phyloP scores from a whole-genome alignment of 305 asterid species.

The Solanum chacoense region DNA sequence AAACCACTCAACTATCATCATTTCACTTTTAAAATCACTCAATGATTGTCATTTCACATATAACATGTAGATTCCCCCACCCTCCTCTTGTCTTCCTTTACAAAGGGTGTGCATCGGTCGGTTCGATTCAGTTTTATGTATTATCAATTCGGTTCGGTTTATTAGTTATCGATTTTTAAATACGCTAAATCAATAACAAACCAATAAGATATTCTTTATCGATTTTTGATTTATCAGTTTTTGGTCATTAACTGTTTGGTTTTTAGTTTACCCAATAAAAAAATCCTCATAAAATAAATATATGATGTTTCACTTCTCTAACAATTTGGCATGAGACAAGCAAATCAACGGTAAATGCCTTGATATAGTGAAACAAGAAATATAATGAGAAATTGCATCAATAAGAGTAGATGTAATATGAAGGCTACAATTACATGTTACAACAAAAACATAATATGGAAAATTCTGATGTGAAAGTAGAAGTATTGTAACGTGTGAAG shows the following conservation, averaged over 20 bases:
- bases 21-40: background rate
- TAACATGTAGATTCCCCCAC: too few relatives aligned
- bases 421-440: background rate
- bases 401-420: background rate
- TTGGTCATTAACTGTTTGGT: background rate
- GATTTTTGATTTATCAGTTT: too few relatives aligned
- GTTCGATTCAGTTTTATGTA: background rate
- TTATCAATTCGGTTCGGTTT: background rate
- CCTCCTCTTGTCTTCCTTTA: background rate
- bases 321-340: background rate
- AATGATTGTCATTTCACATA: background rate
- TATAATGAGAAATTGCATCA: background rate
- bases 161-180: too few relatives aligned
- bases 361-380: background rate
- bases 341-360: too few relatives aligned
- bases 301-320: background rate
- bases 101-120: background rate
- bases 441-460: background rate
- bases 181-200: background rate
- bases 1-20: background rate
- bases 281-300: background rate
- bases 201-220: background rate
- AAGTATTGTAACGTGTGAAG: background rate
- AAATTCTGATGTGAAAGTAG: background rate
- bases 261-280: background rate